Evolutionary conservation across 306 rosid genomes (phyloP).

Genomic region (Gastrolobium villosum): DNA sequence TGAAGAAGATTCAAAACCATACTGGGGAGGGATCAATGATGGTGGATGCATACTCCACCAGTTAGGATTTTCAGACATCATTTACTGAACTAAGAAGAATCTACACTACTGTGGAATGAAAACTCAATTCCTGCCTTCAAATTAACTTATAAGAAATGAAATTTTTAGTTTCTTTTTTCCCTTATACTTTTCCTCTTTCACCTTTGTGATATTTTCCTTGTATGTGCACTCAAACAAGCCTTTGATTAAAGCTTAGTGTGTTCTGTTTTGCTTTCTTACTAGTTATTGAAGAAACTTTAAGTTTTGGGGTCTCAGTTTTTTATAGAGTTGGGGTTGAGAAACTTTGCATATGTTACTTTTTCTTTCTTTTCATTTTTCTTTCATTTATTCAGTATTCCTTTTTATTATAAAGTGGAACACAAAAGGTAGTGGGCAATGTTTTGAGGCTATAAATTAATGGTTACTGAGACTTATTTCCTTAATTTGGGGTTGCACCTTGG

Average conservation of each 20-base stretch:
- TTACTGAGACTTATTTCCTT: constrained; percentile 57
- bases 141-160: constrained; percentile 28
- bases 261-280: constrained; percentile 59
- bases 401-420: constrained; percentile 64
- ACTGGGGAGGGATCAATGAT: constrained; percentile 72
- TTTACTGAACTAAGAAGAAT: constrained; percentile 52
- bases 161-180: constrained; percentile 29
- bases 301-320: constrained; percentile 56
- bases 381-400: constrained; percentile 59
- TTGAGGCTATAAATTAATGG: constrained; percentile 52
- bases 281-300: constrained; percentile 63
- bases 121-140: neutral
- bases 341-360: constrained; percentile 65
- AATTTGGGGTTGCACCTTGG: constrained; percentile 68
- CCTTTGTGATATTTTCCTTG: constrained; percentile 66
- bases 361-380: constrained; percentile 43
- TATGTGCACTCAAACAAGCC: constrained; percentile 66
- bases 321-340: constrained; percentile 65
- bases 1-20: constrained; percentile 70
- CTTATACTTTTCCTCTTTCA: constrained; percentile 53
- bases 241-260: constrained; percentile 66
- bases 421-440: constrained; percentile 68
- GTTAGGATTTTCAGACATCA: constrained; percentile 96
- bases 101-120: neutral
- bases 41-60: constrained; percentile 93